Percentiles rank a stretch among this genome's conserved stretches.
These are phyloP conservation scores for Fusarium kyushuense DNA, from an alignment of 2,329 filamentous ascomycete species.

Conservation along the genomic window DNA sequence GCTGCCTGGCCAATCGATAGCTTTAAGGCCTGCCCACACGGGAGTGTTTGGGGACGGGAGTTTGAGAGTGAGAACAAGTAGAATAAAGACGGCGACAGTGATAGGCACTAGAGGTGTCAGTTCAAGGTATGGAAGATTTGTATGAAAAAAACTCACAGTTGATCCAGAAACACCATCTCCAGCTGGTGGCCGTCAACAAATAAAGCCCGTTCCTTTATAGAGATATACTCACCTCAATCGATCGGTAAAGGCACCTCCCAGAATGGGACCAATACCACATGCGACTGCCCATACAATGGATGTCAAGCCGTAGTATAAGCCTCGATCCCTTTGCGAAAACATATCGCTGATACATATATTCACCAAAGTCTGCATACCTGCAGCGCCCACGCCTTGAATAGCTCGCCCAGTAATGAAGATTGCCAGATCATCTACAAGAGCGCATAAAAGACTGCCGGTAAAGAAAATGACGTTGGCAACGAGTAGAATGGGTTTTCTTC, in stretches of 20 bases:
- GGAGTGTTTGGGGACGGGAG: constrained; percentile 75
- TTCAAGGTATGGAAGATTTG: fast-evolving
- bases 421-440: constrained; percentile 60
- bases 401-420: constrained; percentile 55
- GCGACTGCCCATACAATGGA: constrained; percentile 76
- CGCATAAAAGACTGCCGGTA: constrained; percentile 63
- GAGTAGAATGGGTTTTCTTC: constrained; percentile 65
- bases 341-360: constrained; percentile 67
- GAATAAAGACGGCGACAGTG: constrained; percentile 66
- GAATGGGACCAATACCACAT: constrained; percentile 72
- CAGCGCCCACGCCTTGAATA: constrained; percentile 65
- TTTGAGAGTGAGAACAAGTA: constrained; percentile 72
- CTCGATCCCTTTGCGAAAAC: constrained; percentile 57
- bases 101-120: constrained; percentile 55
- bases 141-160: constrained; percentile 55
- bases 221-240: constrained; percentile 60
- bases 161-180: constrained; percentile 65
- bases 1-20: constrained; percentile 71
- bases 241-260: constrained; percentile 74
- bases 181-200: constrained; percentile 27
- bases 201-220: fast-evolving
- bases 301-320: constrained; percentile 71
- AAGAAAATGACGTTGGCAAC: constrained; percentile 64
- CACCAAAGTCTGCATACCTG: constrained; percentile 64
- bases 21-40: constrained; percentile 69